Evolutionary conservation across 2,329 filamentous ascomycete species (phyloP), one percentile per base, ranked within the genome.

Genomic region (Sporothrix brunneoviolacea): DNA sequence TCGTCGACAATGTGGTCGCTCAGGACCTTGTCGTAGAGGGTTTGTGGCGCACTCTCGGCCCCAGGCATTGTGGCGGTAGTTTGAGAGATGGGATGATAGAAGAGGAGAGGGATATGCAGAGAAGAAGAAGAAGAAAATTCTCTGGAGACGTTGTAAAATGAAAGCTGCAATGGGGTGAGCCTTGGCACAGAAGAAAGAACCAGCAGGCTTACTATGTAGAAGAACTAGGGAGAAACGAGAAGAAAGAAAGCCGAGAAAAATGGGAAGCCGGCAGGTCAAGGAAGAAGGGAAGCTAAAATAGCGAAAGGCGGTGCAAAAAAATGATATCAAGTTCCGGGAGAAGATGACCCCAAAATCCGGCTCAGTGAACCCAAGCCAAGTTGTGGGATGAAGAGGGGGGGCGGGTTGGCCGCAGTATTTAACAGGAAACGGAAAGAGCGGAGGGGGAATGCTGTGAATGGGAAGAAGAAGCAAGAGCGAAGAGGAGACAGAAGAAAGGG

Each of bases 1-100:
- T 95, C 87, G 64, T 96, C 88, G 65, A 98, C 91, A 62, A 97
- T 85, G 69, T 98, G 93, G 73, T 85, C 85, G 62, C 88, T 82
- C 63, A 97, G 86, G 70, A 97, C 91, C 83, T 97, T 97, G 79
- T 97, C 91, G 73, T 97, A 97, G 65, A 96, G 79, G 61, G 91
- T 95, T 70, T 84, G 84, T 50, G 88, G 88, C 58, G 76, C 78
- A 67, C 76, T 75, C 60, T 85, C 82, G 60, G 80, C 80, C 64
- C 76, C 79, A 65, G 89, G 89, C 89, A 95, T 94, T 22, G 49
- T 57, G 43, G 19, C 12, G 33, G 40, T 50, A 8, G 36, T 21
- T 24, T 2, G 27, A 15, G 35, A 16, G 38, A 21, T 33, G 44
- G 33, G 2, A 19, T 28, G 10, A 8, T 24, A 21, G n/a, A 44